Evolutionary conservation across 2,329 filamentous ascomycete genomes (phyloP).

Genomic region (Atkinsonella hypoxylon): DNA sequence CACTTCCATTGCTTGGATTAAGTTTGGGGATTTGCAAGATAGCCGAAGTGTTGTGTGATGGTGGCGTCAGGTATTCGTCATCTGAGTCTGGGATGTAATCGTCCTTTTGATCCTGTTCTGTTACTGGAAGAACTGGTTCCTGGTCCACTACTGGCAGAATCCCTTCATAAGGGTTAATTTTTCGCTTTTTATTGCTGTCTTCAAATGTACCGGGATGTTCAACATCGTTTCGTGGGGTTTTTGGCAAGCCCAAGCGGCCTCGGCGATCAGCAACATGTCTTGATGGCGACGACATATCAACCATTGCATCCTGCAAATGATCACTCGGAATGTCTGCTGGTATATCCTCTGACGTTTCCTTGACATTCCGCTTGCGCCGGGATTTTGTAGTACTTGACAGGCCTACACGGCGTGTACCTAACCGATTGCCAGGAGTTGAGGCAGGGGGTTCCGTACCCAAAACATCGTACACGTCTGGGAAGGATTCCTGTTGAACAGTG

Average conservation of each 20-base stretch:
- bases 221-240: conserved; percentile 7
- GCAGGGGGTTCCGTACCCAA: conserved; percentile 27
- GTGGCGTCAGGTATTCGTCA: conserved; percentile 35
- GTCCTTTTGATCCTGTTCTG: conserved; percentile 8
- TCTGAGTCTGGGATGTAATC: conserved; percentile 43
- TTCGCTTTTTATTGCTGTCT: conserved; percentile 9
- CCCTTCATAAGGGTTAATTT: conserved; percentile 6
- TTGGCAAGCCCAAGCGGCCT: neutral
- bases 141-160: conserved; percentile 3
- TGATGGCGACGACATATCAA: conserved; percentile 17
- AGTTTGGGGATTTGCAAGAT: neutral
- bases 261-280: conserved; percentile 10
- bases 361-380: conserved; percentile 10
- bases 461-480: conserved; percentile 41
- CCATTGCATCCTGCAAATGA: conserved; percentile 9
- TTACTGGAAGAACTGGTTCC: conserved; percentile 6
- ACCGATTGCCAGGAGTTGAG: conserved; percentile 21
- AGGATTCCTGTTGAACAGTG: conserved; percentile 30
- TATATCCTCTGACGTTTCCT: conserved; percentile 5
- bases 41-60: conserved; percentile 12
- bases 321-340: neutral
- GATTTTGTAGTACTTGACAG: conserved; percentile 9
- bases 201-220: conserved; percentile 6
- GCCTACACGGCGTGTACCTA: conserved; percentile 12
- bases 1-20: neutral